Base-by-base conservation (phyloP, 306 rosid species). In the Glycine tomentella region DNA sequence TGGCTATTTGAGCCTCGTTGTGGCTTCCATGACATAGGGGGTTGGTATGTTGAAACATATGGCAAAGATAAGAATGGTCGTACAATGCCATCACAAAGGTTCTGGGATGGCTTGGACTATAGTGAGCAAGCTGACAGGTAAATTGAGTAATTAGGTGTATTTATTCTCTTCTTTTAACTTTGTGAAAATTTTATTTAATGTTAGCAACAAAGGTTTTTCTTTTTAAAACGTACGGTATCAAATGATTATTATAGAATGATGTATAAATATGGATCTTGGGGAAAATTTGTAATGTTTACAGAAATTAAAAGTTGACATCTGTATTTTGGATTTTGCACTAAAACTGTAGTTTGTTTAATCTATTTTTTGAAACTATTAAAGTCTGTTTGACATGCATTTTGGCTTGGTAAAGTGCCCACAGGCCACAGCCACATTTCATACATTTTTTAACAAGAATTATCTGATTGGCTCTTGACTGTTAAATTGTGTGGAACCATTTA, bases 1-100 rank as follows among this genome's bases (percentile, higher is more conserved):
- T 92, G 98, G 98, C 90, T 95, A 61, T 95, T 95, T 76, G 99
- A 92, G 89, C 99, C 99, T 84, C 97, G 99, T 16, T 91, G 97
- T 87, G 93, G 92, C 84, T 84, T 90, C 89, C 99, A 95, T 84
- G 97, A 95, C 83, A 86, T 88, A 66, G 97, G 97, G 68, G 99
- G 99, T 69, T 95, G 99, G 99, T 95, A 95, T 82, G 83, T 95
- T 14, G 97, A 95, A 84, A 95, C 97, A 74, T 95, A 89, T 63
- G 97, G 99, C 59, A 92, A 87, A 86, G 88, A 90, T 84, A 90
- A 86, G 90, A 91, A 87, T 67, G 97, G 98, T 44, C 91, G 86
- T 63, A 89, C 91, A 14, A 78, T 80, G 75, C 92, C 87, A 80
- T 88, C 98, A 44, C 92, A 87, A 53, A 85, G 98, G 80, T 87